Conservation (phyloP, 345 rosid species). For the Dimocarpus longan region DNA sequence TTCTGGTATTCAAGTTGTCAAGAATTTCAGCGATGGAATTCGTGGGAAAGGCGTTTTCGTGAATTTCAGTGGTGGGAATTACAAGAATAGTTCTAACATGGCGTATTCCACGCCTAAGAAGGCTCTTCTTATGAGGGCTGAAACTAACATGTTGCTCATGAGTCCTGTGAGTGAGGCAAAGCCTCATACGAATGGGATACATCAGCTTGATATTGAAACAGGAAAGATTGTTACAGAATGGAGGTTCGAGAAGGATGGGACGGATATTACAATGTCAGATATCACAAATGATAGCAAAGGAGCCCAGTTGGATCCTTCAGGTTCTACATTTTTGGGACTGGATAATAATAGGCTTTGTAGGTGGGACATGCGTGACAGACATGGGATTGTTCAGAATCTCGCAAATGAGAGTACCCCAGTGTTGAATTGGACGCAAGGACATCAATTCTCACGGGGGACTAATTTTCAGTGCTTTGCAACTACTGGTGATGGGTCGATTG, state of each 20-base stretch:
- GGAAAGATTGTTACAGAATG: constrained; percentile 90
- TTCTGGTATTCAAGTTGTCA: constrained; percentile 91
- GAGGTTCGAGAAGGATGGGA: constrained; percentile 96
- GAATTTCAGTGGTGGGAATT: constrained; percentile 58
- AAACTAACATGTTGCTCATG: constrained; percentile 96
- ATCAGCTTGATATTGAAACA: constrained; percentile 96
- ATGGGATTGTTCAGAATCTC: constrained; percentile 91
- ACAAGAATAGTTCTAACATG: constrained; percentile 34
- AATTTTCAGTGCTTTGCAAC: constrained; percentile 98
- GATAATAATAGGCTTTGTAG: constrained; percentile 96
- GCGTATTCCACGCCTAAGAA: constrained; percentile 74
- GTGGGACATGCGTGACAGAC: constrained; percentile 98
- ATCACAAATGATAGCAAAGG: constrained; percentile 92
- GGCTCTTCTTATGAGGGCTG: constrained; percentile 95
- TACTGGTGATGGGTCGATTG: constrained; percentile 98
- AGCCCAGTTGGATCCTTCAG: constrained; percentile 93
- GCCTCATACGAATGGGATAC: constrained; percentile 74
- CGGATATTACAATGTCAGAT: constrained; percentile 92
- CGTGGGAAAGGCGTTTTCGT: constrained; percentile 94
- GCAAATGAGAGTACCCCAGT: constrained; percentile 68
- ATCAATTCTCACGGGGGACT: constrained; percentile 98
- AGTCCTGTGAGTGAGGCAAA: constrained; percentile 76
- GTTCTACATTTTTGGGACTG: constrained; percentile 90
- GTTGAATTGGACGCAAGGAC: constrained; percentile 92
- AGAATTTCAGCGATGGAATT: constrained; percentile 87